These are phyloP conservation scores for Camellia sinensis DNA, from an alignment of 148 eudicot species.

Conservation along the genomic window DNA sequence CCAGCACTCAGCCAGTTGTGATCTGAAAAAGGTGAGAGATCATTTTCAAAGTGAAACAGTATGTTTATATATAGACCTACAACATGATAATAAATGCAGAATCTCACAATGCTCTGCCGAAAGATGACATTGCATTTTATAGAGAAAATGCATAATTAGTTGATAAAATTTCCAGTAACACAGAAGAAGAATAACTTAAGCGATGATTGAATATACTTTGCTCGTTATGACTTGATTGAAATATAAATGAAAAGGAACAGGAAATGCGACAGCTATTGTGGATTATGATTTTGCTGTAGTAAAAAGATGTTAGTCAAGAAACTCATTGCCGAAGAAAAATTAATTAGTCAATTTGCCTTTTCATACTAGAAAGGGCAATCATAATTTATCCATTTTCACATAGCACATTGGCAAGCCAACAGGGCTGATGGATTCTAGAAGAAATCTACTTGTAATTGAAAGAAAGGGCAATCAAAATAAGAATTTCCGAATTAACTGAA, in stretches of 20 bases:
- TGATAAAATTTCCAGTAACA: too few relatives aligned
- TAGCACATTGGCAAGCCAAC: neutral
- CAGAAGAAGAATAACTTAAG: too few relatives aligned
- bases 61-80: too few relatives aligned
- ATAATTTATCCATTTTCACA: neutral
- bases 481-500: too few relatives aligned
- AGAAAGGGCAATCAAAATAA: neutral
- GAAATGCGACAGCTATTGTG: neutral
- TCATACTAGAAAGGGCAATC: neutral
- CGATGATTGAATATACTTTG: too few relatives aligned
- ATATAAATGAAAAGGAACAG: neutral
- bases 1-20: slow-evolving; percentile 20
- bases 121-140: neutral
- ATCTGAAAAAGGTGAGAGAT: neutral
- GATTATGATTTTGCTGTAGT: neutral
- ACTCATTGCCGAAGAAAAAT: neutral
- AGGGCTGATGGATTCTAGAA: neutral
- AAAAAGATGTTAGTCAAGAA: neutral
- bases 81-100: neutral
- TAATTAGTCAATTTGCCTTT: neutral
- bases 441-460: neutral
- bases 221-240: neutral
- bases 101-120: neutral
- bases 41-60: too few relatives aligned
- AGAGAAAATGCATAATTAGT: too few relatives aligned